Evolutionary conservation across 257 asterid species (phyloP).

Genomic region (Solanum neorickii): DNA sequence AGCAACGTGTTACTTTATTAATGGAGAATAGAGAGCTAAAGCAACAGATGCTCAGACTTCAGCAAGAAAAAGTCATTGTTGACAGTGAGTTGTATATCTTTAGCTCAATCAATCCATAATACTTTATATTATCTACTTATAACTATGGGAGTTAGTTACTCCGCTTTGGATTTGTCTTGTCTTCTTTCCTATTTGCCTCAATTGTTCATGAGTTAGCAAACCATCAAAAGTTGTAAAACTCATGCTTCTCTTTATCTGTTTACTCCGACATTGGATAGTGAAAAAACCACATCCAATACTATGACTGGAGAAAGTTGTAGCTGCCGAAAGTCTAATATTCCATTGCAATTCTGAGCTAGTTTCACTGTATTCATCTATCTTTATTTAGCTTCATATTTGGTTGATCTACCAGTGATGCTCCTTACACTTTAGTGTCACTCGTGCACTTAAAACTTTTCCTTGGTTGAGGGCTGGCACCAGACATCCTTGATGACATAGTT

Average conservation of each 20-base stretch:
- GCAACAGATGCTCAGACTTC: slow-evolving; percentile 43
- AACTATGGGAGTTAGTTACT: background rate
- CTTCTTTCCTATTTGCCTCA: background rate
- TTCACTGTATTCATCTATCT: background rate
- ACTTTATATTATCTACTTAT: background rate
- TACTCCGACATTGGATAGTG: background rate
- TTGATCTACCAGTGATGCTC: background rate
- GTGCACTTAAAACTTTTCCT: background rate
- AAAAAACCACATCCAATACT: background rate
- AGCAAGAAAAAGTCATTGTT: slow-evolving; percentile 42
- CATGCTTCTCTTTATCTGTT: background rate
- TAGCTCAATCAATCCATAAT: background rate
- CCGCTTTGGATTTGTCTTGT: background rate
- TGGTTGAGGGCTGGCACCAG: background rate
- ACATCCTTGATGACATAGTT: background rate
- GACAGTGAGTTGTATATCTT: slow-evolving; percentile 31
- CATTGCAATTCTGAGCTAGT: background rate
- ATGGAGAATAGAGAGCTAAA: slow-evolving; percentile 60
- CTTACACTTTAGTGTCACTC: background rate
- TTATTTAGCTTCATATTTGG: background rate
- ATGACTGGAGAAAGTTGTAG: background rate
- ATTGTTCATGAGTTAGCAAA: background rate
- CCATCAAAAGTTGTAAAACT: background rate
- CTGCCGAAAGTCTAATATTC: background rate
- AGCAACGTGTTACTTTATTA: slow-evolving; percentile 44